Evolutionary conservation across 2,329 filamentous ascomycete genomes (phyloP).

Genomic region (Cladosporium phlei): DNA sequence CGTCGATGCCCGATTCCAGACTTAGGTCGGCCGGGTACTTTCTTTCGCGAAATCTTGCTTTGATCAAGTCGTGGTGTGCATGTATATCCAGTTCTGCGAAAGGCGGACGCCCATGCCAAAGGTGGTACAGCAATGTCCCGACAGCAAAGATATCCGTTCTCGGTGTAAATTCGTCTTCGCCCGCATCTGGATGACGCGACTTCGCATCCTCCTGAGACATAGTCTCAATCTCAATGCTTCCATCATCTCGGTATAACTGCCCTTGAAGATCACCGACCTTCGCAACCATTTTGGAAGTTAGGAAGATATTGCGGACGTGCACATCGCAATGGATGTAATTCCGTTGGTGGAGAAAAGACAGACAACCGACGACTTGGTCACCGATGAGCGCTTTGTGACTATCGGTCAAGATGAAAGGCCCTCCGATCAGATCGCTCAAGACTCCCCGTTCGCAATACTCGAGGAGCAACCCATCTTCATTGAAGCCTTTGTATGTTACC

Average conservation of each 20-base stretch:
- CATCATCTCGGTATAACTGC: constrained; percentile 10
- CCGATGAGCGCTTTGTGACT: constrained; percentile 1
- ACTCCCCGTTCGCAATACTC: constrained; percentile 12
- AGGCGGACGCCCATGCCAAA: not conserved
- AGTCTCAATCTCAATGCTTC: constrained; percentile 9
- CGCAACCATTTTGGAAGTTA: constrained; percentile 13
- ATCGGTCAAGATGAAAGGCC: not conserved
- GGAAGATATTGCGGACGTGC: constrained; percentile 12
- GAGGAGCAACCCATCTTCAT: constrained; percentile 11
- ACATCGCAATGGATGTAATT: constrained; percentile 15
- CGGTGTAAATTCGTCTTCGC: constrained; percentile 4
- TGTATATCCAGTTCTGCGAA: not conserved
- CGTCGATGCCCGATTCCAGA: not conserved
- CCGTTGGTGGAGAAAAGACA: constrained; percentile 4
- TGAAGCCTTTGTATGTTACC: constrained; percentile 1
- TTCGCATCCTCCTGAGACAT: constrained; percentile 13
- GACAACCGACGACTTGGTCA: constrained; percentile 9
- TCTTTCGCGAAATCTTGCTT: not conserved
- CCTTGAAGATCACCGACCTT: constrained; percentile 15
- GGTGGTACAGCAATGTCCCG: not conserved
- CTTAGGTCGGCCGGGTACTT: not conserved
- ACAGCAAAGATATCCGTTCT: constrained; percentile 1
- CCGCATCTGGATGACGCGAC: constrained; percentile 14
- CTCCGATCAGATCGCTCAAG: not conserved
- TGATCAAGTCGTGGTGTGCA: not conserved